Base-by-base conservation (phyloP, 371 early-diverging fungal species). In the Nematocida sp. region DNA sequence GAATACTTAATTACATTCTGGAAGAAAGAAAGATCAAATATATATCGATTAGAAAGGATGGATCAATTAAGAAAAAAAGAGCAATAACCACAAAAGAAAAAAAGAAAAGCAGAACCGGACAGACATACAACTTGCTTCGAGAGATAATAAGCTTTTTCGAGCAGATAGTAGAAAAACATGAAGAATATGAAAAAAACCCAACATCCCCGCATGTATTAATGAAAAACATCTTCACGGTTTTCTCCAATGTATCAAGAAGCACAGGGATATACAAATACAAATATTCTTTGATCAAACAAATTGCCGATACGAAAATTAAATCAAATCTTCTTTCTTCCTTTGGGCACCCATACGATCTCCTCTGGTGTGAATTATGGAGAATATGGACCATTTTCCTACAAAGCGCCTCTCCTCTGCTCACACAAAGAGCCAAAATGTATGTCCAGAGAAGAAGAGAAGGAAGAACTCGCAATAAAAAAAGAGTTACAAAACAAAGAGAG, bases 181-280 rank as follows among this genome's bases (percentile, higher is more conserved):
- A 94, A 25, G 93, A 94, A 83, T 93, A 92, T 80, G 91, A 95
- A 18, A 39, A 18, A 7, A 35, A 11, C 25, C 36, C 36, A 35
- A 66, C 47, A 47, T 93, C 95, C 84, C 91, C 92, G 25, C 92
- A 90, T 87, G 94, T 94, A 83, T 86, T 95, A 57, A 94, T 94
- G 11, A 92, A 93, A 82, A 93, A 93, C 67, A 85, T 99, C 57
- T 95, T 96, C 80, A 93, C 97, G 78, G 91, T 92, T 53, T 95
- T 99, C 86, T 90, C 93, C 2, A 95, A 95, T 82, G 93, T 96
- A n/a, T 98, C 97, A 48, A 94, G 93, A 83, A 84, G 93, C 61
- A 97, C 98, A 11, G 99, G 96, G 68, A 95, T 97, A 90, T 99
- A 99, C 85, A 89, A 95, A 77, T 96, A 97, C 88, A 99, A 97